Conservation (phyloP, 2,329 filamentous ascomycete genomes). For the Pyrenophora seminiperda region DNA sequence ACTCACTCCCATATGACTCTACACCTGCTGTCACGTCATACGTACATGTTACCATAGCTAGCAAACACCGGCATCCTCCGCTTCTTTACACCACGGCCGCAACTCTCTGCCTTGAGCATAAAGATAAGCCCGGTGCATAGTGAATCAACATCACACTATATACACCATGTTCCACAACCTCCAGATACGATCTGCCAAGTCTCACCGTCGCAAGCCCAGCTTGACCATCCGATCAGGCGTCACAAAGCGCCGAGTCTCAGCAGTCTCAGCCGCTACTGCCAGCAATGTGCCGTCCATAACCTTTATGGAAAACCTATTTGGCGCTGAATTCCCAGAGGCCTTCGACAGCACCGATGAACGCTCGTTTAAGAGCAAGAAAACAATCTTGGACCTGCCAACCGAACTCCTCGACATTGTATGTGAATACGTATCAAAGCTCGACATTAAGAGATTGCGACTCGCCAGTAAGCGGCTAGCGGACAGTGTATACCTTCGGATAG, state of each 20-base stretch:
- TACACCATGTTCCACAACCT: conserved; percentile 24
- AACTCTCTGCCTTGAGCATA: neutral
- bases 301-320: conserved; percentile 33
- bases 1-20: neutral
- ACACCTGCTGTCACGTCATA: neutral
- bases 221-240: conserved; percentile 30
- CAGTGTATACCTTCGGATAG: conserved; percentile 35
- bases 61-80: neutral
- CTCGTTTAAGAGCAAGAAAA: conserved; percentile 21
- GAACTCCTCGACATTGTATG: conserved; percentile 26
- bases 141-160: neutral
- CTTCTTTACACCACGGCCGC: neutral
- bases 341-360: conserved; percentile 16
- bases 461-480: conserved; percentile 19
- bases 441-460: conserved; percentile 32
- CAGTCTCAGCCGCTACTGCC: conserved; percentile 16
- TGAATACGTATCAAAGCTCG: conserved; percentile 20
- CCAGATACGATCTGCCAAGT: conserved; percentile 26
- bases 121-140: neutral
- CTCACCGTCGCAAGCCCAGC: conserved; percentile 30
- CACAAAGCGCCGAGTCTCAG: conserved; percentile 27
- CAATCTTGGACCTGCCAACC: conserved; percentile 25
- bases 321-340: conserved; percentile 32
- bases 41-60: neutral
- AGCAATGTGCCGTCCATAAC: conserved; percentile 32